Evolutionary conservation across 2,329 filamentous ascomycete genomes (phyloP).

Genomic region (Ceratocystis diversiconidia): DNA sequence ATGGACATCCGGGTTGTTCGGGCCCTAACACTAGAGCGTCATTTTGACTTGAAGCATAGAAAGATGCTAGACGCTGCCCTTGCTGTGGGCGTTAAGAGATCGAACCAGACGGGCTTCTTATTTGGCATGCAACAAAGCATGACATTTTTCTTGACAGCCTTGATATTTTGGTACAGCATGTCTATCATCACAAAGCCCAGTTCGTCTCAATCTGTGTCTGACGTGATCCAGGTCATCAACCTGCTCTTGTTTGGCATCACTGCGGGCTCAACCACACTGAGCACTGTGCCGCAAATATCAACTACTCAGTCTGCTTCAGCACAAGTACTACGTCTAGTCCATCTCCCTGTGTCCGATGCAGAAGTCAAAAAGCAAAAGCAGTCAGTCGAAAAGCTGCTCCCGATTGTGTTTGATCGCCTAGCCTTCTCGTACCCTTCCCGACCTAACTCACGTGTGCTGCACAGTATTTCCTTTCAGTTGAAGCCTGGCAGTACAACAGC

Average conservation of each 20-base stretch:
- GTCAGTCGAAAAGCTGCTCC: conserved; percentile 23
- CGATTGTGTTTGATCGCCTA: conserved; percentile 40
- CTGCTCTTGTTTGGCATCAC: conserved; percentile 73
- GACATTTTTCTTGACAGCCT: conserved; percentile 55
- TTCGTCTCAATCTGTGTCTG: conserved; percentile 35
- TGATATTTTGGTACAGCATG: conserved; percentile 75
- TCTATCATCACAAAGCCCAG: conserved; percentile 38
- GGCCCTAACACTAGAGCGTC: conserved; percentile 55
- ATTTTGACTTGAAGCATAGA: conserved; percentile 53
- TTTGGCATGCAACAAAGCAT: conserved; percentile 67
- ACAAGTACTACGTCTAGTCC: conserved; percentile 55
- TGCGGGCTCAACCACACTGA: conserved; percentile 54
- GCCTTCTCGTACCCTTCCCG: conserved; percentile 58
- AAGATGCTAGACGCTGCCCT: conserved; percentile 39
- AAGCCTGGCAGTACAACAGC: conserved; percentile 51
- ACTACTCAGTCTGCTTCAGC: conserved; percentile 58
- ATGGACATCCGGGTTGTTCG: conserved; percentile 66
- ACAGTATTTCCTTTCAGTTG: conserved; percentile 52
- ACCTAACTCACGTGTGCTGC: conserved; percentile 40
- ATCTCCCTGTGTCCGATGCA: conserved; percentile 39
- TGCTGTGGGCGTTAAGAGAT: conserved; percentile 49
- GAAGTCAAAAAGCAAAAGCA: conserved; percentile 41
- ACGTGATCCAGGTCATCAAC: conserved; percentile 61
- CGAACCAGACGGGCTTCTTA: conserved; percentile 51
- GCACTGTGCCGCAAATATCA: conserved; percentile 67